These are phyloP conservation scores for Nannizzia gypsea DNA, from an alignment of 2,329 filamentous ascomycete genomes.

Conservation along the genomic window DNA sequence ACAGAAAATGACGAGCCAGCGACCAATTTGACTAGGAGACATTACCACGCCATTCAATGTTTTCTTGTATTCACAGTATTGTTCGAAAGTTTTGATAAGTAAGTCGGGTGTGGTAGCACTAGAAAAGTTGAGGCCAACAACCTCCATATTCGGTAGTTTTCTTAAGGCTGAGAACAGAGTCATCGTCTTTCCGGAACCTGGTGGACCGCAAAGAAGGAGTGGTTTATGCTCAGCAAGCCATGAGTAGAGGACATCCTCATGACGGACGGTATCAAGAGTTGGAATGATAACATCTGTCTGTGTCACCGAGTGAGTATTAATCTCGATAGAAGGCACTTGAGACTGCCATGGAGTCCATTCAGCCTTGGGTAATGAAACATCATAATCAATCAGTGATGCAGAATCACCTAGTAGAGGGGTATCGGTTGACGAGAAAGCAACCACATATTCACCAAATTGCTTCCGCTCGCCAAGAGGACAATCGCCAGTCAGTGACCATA, in stretches of 20 bases:
- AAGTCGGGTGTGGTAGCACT: constrained; percentile 96
- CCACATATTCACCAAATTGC: constrained; percentile 72
- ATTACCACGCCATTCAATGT: constrained; percentile 92
- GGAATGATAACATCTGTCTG: constrained; percentile 98
- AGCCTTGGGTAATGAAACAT: constrained; percentile 72
- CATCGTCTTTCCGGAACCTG: constrained; percentile 99
- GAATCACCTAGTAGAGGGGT: constrained; percentile 65
- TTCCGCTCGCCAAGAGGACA: constrained; percentile 83
- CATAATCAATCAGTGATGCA: constrained; percentile 88
- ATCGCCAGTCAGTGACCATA: constrained; percentile 94
- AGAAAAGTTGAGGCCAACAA: constrained; percentile 97
- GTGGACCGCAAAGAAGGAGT: constrained; percentile 86
- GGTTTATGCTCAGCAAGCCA: constrained; percentile 99
- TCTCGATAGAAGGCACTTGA: constrained; percentile 85
- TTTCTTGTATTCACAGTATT: constrained; percentile 99
- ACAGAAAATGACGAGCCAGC: constrained; percentile 97
- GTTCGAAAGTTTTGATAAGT: constrained; percentile 97
- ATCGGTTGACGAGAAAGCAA: constrained; percentile 72
- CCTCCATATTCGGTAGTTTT: constrained; percentile 97
- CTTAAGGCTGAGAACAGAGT: constrained; percentile 94
- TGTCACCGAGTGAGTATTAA: constrained; percentile 95
- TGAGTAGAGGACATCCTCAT: constrained; percentile 98
- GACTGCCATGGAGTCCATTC: constrained; percentile 92
- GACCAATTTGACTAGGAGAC: constrained; percentile 88
- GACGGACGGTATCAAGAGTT: constrained; percentile 89